Evolutionary conservation across 2,329 filamentous ascomycete genomes (phyloP), one percentile per base, ranked within the genome.

Genomic region (Botryotinia globosa): DNA sequence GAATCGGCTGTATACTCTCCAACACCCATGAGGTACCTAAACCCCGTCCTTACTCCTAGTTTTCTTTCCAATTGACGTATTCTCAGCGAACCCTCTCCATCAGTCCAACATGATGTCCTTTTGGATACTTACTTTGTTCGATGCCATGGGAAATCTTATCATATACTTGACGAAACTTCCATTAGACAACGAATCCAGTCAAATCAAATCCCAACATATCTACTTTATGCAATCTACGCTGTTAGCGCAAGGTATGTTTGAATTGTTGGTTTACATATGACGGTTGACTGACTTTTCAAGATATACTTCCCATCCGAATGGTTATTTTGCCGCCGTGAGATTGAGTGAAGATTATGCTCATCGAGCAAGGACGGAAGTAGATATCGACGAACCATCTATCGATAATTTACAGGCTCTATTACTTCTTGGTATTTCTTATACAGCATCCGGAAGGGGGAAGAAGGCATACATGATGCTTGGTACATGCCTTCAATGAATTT

Each of bases 401-500:
- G 93, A 97, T 80, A 88, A 88, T 48, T 82, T 97, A 14, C 93
- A 97, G 80, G 87, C 92, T 4, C 84, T 95, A 25, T 83, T 97
- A 63, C 85, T 97, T 16, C 87, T 97, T 3, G 89, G 91, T 0
- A 89, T 91, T 79, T 90, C 92, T 4, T 94, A 90, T 78, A 93
- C 90, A 66, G 93, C 93, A 51, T 86, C 89, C 44, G 93, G 94
- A 39, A 90, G 91, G 78, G 92, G 93, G 25, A 95, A 93, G 82
- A 96, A 92, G 82, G 91, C 92, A 1, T 96, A 94, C 77, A 97
- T 97, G 93, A 85, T 94, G 56, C 85, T 97, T 77, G 89, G 93
- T 93, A 89, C 32, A 84, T 78, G 39, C 7, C 22, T 54, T 29
- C 5, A 29, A 42, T n/a, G 16, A 54, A 18, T 68, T 16, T 22